Evolutionary conservation across 2,329 filamentous ascomycete genomes (phyloP).

Genomic region (Grosmannia clavigera): DNA sequence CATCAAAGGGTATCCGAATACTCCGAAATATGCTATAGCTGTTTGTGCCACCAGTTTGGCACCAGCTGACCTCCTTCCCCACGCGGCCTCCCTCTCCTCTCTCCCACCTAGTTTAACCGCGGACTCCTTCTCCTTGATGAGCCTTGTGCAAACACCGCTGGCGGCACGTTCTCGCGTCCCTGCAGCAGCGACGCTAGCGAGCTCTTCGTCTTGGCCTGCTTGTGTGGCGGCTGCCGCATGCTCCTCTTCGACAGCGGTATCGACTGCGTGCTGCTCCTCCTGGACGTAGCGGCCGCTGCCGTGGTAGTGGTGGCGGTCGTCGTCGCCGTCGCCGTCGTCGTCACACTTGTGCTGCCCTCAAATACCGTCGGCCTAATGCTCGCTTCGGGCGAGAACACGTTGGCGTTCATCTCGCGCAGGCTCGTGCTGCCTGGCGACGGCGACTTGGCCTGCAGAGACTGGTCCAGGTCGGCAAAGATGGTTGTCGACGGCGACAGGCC

Average conservation of each 20-base stretch:
- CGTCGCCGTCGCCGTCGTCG: conserved; percentile 5
- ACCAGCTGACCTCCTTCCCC: no score
- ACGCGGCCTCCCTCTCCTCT: neutral
- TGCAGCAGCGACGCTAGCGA: conserved; percentile 21
- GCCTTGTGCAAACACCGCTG: conserved; percentile 31
- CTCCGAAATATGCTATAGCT: neutral
- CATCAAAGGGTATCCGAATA: neutral
- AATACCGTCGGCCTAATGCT: conserved; percentile 19
- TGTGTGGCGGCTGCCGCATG: conserved; percentile 18
- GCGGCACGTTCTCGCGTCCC: conserved; percentile 40
- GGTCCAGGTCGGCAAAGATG: conserved; percentile 16
- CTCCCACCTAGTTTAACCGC: conserved; percentile 22
- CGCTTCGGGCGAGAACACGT: conserved; percentile 30
- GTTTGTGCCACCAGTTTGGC: no score
- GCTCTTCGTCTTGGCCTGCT: conserved; percentile 18
- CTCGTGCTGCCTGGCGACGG: conserved; percentile 27
- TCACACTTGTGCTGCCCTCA: neutral
- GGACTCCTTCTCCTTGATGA: conserved; percentile 42
- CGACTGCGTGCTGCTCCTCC: conserved; percentile 22
- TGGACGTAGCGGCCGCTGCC: neutral
- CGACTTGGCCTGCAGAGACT: conserved; percentile 5
- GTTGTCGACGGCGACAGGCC: conserved; percentile 4
- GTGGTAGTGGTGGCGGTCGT: neutral
- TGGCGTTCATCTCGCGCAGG: conserved; percentile 44
- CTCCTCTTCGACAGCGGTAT: conserved; percentile 37